phyloP scores from a whole-genome alignment of 805 yeast species.

The Candida cerambycidarum region DNA sequence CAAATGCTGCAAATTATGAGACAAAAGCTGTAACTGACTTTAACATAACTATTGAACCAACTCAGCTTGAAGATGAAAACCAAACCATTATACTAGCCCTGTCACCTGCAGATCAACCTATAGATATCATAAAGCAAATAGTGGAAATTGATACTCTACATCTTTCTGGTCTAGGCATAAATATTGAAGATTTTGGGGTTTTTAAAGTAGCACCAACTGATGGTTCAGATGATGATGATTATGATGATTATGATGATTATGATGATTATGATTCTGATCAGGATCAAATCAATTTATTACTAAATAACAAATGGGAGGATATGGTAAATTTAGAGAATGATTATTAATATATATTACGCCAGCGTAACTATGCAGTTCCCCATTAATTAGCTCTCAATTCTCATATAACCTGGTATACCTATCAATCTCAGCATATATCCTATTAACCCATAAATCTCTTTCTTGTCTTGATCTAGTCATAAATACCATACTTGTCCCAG shows the following conservation, averaged over 20 bases:
- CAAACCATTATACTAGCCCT: too few relatives aligned
- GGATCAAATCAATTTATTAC: slow-evolving; percentile 16
- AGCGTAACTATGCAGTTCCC: not conserved
- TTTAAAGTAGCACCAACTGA: slow-evolving; percentile 3
- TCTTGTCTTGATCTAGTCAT: slow-evolving; percentile 81
- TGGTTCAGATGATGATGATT: slow-evolving; percentile 18
- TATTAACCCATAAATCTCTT: slow-evolving; percentile 76
- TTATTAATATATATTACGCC: slow-evolving; percentile 4
- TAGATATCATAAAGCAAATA: not conserved
- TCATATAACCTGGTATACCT: slow-evolving; percentile 26
- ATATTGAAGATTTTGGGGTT: not conserved
- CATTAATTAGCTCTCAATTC: not conserved
- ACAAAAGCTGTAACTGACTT: too few relatives aligned
- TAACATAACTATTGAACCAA: too few relatives aligned
- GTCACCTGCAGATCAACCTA: not conserved
- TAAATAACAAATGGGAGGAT: slow-evolving; percentile 12
- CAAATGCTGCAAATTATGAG: too few relatives aligned
- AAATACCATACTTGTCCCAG: slow-evolving; percentile 70
- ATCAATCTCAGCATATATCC: slow-evolving; percentile 45
- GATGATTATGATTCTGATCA: slow-evolving; percentile 25
- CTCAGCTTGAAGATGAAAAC: too few relatives aligned
- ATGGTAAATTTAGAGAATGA: slow-evolving; percentile 11
- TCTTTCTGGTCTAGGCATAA: slow-evolving; percentile 1
- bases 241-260: slow-evolving; percentile 20
- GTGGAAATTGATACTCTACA: not conserved